phyloP scores from a whole-genome alignment of 78 protist species.

The Pigoraptor vietnamica region DNA sequence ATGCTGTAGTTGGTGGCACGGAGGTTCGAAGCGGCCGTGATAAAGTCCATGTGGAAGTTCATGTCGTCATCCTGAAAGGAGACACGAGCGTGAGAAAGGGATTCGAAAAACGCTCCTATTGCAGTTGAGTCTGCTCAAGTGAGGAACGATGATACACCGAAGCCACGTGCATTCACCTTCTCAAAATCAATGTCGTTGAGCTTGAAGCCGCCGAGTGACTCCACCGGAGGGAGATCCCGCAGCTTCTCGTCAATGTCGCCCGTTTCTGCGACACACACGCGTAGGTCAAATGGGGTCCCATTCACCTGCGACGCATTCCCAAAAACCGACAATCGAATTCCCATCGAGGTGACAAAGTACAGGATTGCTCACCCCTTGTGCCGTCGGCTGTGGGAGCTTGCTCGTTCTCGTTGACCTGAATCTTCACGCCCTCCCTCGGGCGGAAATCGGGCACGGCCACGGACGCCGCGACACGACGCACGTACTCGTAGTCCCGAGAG shows the following conservation, averaged over 20 bases:
- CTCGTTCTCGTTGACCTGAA: slow-evolving; percentile 62
- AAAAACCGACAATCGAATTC: too few relatives aligned
- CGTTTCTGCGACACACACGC: slow-evolving; percentile 1
- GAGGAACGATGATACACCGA: slow-evolving; percentile 28
- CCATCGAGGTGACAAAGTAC: too few relatives aligned
- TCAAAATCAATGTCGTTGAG: slow-evolving; percentile 5
- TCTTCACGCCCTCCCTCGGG: slow-evolving; percentile 72
- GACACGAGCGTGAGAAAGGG: too few relatives aligned
- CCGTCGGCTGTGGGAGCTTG: neutral
- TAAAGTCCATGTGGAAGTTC: slow-evolving; percentile 97
- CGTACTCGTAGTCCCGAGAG: neutral
- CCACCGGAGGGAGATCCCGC: slow-evolving; percentile 2
- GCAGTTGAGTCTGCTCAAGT: too few relatives aligned
- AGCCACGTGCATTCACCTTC: slow-evolving; percentile 7
- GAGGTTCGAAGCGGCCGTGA: slow-evolving; percentile 93
- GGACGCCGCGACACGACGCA: neutral
- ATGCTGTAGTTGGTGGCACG: slow-evolving; percentile 96
- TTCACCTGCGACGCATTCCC: too few relatives aligned
- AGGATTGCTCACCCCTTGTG: neutral
- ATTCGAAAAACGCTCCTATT: too few relatives aligned
- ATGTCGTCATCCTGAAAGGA: slow-evolving; percentile 89
- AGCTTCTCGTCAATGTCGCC: neutral
- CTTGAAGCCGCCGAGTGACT: neutral
- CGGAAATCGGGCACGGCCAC: slow-evolving; percentile 79
- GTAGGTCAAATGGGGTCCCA: too few relatives aligned